These are phyloP conservation scores for Phialemonium atrogriseum DNA, from an alignment of 2,329 filamentous ascomycete species.

Conservation along the genomic window DNA sequence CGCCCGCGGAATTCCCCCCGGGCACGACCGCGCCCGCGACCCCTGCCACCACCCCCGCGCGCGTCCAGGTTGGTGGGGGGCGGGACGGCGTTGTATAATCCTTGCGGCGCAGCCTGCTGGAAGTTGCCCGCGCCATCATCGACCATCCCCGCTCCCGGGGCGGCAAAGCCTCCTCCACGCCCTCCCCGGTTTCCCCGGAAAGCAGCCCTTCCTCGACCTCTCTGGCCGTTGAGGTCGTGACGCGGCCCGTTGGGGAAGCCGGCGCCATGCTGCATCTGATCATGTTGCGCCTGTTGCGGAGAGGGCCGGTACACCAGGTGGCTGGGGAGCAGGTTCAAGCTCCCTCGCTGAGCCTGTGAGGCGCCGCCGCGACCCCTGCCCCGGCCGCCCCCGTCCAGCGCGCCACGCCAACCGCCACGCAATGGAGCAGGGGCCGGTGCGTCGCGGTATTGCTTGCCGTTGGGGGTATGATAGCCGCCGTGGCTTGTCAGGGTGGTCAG, in stretches of 20 bases:
- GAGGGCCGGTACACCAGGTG: constrained; percentile 41
- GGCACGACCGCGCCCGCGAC: constrained; percentile 25
- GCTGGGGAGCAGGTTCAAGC: constrained; percentile 37
- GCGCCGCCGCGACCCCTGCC: constrained; percentile 29
- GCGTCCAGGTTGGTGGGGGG: constrained; percentile 51
- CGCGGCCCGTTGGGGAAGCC: too few species aligned
- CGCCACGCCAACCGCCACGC: constrained; percentile 49
- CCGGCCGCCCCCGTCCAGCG: constrained; percentile 36
- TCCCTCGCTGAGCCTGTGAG: constrained; percentile 14
- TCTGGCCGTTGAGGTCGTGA: constrained; percentile 4
- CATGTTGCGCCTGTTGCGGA: constrained; percentile 15
- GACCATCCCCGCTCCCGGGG: too few species aligned
- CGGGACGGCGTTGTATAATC: constrained; percentile 45
- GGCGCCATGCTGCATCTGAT: constrained; percentile 9
- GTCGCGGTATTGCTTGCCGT: constrained; percentile 55
- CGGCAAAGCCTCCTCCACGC: constrained; percentile 7
- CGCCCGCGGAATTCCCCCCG: constrained; percentile 22
- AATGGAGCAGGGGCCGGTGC: constrained; percentile 46
- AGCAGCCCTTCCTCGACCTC: constrained; percentile 7
- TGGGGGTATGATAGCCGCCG: constrained; percentile 44
- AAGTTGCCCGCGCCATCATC: constrained; percentile 8
- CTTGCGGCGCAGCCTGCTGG: constrained; percentile 15
- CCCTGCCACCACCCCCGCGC: constrained; percentile 30
- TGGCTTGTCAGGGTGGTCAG: constrained; percentile 43
- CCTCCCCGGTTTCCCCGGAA: constrained; percentile 6